phyloP scores from a whole-genome alignment of 495 filamentous ascomycete genomes.

The Aspergillus sclerotioniger region DNA sequence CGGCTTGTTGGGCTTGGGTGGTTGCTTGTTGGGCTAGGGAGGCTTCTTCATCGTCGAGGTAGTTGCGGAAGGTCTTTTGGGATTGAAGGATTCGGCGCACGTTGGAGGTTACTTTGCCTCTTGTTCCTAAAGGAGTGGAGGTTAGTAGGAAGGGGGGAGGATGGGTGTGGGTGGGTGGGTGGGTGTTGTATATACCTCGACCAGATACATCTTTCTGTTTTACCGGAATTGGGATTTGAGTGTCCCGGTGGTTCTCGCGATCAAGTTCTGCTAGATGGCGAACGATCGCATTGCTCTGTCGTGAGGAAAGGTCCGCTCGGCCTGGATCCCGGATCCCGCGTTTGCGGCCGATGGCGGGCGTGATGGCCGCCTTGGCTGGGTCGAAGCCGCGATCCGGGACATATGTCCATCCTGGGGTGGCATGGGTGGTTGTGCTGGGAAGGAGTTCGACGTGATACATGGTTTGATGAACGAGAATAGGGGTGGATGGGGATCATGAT shows the following conservation, averaged over 20 bases:
- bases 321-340: conserved; percentile 56
- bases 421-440: conserved; percentile 61
- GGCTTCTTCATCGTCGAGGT: conserved; percentile 86
- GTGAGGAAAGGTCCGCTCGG: conserved; percentile 62
- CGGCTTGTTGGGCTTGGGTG: not conserved
- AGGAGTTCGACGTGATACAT: conserved; percentile 75
- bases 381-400: conserved; percentile 72
- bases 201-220: conserved; percentile 48
- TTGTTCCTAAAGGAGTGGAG: conserved; percentile 17
- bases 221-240: conserved; percentile 62
- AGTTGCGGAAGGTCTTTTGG: conserved; percentile 88
- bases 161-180: not conserved
- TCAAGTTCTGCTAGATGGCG: conserved; percentile 80
- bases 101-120: conserved; percentile 66
- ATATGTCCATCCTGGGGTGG: conserved; percentile 83
- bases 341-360: conserved; percentile 60
- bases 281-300: conserved; percentile 72
- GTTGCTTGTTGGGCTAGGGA: conserved; percentile 44
- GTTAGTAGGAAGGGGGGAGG: not conserved
- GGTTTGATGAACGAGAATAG: not conserved
- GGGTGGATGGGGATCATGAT: not conserved
- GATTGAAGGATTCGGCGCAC: conserved; percentile 89
- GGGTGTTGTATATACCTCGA: conserved; percentile 48
- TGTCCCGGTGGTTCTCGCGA: conserved; percentile 71
- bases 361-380: conserved; percentile 57